A percentile compares a stretch with the other conserved stretches of the same genome.
Conservation (phyloP, 768 basidiomycete species). For the Hirschioporus abietinus region DNA sequence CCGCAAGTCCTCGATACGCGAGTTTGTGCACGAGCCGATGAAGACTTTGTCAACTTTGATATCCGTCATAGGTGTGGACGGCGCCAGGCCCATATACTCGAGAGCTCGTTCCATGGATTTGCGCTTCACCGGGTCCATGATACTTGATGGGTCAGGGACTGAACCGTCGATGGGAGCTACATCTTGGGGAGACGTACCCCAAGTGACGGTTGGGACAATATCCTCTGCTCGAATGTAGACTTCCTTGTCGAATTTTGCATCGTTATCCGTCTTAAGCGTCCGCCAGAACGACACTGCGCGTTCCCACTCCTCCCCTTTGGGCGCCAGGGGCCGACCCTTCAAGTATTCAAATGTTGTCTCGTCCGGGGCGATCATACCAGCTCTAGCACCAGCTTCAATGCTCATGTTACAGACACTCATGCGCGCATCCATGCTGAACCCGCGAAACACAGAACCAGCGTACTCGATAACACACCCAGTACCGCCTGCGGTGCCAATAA, state of each 20-base stretch:
- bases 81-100: conserved; percentile 79
- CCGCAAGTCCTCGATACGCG: conserved; percentile 88
- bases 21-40: conserved; percentile 93
- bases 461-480: conserved; percentile 92
- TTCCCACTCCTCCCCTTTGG: conserved; percentile 84
- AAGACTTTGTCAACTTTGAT: conserved; percentile 85
- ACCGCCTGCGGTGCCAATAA: conserved; percentile 91
- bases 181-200: conserved; percentile 92
- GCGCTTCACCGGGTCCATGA: conserved; percentile 59
- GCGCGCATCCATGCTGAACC: conserved; percentile 84
- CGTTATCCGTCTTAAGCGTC: conserved; percentile 72
- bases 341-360: conserved; percentile 84
- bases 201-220: conserved; percentile 86
- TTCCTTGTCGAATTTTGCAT: conserved; percentile 79
- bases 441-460: conserved; percentile 79
- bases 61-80: conserved; percentile 75
- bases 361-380: conserved; percentile 90
- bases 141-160: conserved; percentile 70
- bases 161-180: conserved; percentile 75
- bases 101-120: conserved; percentile 70
- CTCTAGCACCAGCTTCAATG: conserved; percentile 89
- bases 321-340: conserved; percentile 72
- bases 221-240: conserved; percentile 77
- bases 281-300: conserved; percentile 82
- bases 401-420: conserved; percentile 96